phyloP scores from a whole-genome alignment of 192 early-diverging fungal species.

The Geosiphon pyriformis region DNA sequence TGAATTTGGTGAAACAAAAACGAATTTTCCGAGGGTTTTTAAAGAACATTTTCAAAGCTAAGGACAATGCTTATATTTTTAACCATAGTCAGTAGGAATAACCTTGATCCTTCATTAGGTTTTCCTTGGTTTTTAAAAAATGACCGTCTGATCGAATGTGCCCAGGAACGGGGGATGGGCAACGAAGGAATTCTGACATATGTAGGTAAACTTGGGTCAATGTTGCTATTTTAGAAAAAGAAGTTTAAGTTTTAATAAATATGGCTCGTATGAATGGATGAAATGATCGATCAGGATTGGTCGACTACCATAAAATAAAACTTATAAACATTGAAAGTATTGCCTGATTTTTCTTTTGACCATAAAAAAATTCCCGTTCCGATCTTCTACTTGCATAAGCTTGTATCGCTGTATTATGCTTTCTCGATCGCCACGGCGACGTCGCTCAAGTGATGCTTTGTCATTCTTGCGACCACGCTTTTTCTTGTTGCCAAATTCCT shows the following conservation, averaged over 20 bases:
- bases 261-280: background rate
- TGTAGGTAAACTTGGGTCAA: constrained; percentile 80
- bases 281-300: too few relatives aligned
- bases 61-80: too few relatives aligned
- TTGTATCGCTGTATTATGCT: constrained; percentile 77
- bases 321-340: too few relatives aligned
- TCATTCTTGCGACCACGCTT: constrained; percentile 39
- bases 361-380: constrained; percentile 77
- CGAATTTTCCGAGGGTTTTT: too few relatives aligned
- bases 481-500: constrained; percentile 42
- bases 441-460: constrained; percentile 37
- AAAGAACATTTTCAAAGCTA: too few relatives aligned
- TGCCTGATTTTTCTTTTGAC: constrained; percentile 78
- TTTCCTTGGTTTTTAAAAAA: background rate
- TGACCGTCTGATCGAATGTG: constrained; percentile 55
- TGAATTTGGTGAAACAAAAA: constrained; percentile 3
- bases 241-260: background rate
- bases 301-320: too few relatives aligned
- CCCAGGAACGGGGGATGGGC: constrained; percentile 85
- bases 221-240: constrained; percentile 37
- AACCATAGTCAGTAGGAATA: too few relatives aligned
- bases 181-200: constrained; percentile 83
- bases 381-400: constrained; percentile 85
- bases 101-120: background rate
- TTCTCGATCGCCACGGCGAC: constrained; percentile 47